Percentiles rank a stretch among this genome's conserved stretches.
phyloP scores from a whole-genome alignment of 495 filamentous ascomycete species.

The Xylaria curta region DNA sequence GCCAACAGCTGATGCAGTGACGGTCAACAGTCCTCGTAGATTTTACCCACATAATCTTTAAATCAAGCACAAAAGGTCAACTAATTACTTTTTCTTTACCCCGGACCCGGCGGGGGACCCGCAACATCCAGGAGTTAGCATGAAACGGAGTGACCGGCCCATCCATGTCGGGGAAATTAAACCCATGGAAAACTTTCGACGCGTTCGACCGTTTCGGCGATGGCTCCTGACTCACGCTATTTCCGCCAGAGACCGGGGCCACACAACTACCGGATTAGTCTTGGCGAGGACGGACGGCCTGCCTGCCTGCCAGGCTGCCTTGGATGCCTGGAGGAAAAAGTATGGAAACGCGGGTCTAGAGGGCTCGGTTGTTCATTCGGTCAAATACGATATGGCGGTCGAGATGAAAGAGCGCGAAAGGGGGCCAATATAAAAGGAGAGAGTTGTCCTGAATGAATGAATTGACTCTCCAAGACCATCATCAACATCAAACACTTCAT shows the following conservation, averaged over 20 bases:
- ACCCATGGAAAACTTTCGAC: neutral
- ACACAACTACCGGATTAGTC: conserved; percentile 18
- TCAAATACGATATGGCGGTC: neutral
- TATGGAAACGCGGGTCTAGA: neutral
- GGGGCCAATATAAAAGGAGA: neutral
- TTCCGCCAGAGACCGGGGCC: neutral
- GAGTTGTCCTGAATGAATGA: neutral
- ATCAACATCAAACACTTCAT: neutral
- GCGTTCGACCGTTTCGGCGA: conserved; percentile 4
- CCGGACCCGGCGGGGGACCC: conserved; percentile 3
- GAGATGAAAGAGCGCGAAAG: neutral
- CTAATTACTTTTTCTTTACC: neutral
- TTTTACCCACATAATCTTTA: neutral
- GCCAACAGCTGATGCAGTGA: neutral
- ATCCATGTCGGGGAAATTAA: conserved; percentile 16
- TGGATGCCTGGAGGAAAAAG: conserved; percentile 7
- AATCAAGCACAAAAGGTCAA: neutral
- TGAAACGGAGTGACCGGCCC: conserved; percentile 1
- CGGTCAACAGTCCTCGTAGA: neutral
- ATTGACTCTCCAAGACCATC: neutral
- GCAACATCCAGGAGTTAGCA: neutral
- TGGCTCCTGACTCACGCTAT: neutral
- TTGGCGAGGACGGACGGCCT: conserved; percentile 11
- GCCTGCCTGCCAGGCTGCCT: conserved; percentile 2
- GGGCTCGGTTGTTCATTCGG: neutral